Conservation (phyloP, 352 stramenopile species). For the Blastocystis sp. region DNA sequence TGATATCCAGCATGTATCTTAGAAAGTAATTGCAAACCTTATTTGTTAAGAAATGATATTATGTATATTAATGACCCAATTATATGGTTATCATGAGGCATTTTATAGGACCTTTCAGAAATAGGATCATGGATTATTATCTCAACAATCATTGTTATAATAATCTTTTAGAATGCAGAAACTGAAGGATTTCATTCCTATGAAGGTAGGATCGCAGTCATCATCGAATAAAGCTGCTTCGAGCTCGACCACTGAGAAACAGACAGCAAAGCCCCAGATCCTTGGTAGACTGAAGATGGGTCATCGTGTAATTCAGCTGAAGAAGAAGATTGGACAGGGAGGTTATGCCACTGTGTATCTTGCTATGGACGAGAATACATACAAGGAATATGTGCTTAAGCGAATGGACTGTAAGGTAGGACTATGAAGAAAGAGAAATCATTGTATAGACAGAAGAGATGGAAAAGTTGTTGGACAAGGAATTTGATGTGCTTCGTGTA, state of each 20-base stretch:
- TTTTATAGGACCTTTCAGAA: too few species aligned
- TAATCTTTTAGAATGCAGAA: background rate
- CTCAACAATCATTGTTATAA: too few species aligned
- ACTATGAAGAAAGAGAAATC: too few species aligned
- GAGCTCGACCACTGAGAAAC: background rate
- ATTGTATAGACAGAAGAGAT: conserved; percentile 50
- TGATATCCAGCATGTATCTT: background rate
- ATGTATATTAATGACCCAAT: too few species aligned
- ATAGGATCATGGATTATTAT: too few species aligned
- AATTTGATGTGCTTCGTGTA: conserved; percentile 21
- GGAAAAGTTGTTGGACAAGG: conserved; percentile 51
- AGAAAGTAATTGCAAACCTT: background rate
- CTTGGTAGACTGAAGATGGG: conserved; percentile 27
- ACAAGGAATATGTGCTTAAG: conserved; percentile 53
- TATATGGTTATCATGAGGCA: too few species aligned
- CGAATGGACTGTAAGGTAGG: conserved; percentile 54
- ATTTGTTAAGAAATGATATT: too few species aligned
- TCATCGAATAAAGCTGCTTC: background rate
- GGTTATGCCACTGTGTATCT: conserved; percentile 59
- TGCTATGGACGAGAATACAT: conserved; percentile 17
- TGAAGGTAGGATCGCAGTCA: background rate
- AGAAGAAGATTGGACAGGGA: conserved; percentile 61
- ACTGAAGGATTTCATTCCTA: background rate
- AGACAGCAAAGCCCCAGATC: background rate
- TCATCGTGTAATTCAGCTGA: conserved; percentile 34